phyloP scores from a whole-genome alignment of 495 filamentous ascomycete species.

The Tuber aestivum region DNA sequence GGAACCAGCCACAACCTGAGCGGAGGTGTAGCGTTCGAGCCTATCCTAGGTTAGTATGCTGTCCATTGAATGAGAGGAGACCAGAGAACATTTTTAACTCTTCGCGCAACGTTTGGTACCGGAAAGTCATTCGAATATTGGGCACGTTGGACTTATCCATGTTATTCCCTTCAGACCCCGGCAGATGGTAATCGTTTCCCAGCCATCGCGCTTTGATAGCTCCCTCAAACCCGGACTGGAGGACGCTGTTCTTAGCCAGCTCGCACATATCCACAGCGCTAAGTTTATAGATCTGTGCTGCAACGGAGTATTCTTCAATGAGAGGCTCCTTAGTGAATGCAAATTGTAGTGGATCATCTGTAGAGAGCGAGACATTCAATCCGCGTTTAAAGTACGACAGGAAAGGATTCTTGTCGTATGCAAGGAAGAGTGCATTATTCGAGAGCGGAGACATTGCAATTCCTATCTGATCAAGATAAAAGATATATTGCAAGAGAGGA shows the following conservation, averaged over 20 bases:
- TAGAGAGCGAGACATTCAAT: constrained; percentile 90
- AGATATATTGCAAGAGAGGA: constrained; percentile 90
- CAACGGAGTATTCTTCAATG: constrained; percentile 96
- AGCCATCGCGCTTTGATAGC: constrained; percentile 86
- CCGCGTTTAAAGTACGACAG: constrained; percentile 90
- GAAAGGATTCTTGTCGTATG: constrained; percentile 96
- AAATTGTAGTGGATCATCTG: constrained; percentile 95
- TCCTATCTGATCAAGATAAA: constrained; percentile 95
- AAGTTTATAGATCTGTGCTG: constrained; percentile 96
- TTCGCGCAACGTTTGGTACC: constrained; percentile 73
- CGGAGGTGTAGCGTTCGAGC: constrained; percentile 50
- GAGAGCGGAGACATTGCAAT: constrained; percentile 98
- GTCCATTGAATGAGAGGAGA: not conserved
- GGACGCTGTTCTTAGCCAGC: constrained; percentile 88
- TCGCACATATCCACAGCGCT: constrained; percentile 98
- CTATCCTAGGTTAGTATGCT: constrained; percentile 37
- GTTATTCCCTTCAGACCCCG: constrained; percentile 74
- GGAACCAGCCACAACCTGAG: not conserved
- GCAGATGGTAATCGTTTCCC: constrained; percentile 63
- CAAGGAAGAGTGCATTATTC: constrained; percentile 94
- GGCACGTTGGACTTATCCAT: constrained; percentile 96
- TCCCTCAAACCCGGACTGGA: constrained; percentile 88
- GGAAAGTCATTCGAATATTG: constrained; percentile 79
- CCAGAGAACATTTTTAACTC: constrained; percentile 73
- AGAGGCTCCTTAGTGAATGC: constrained; percentile 97